Percentiles rank a stretch among this genome's conserved stretches.
Conservation (phyloP, 371 early-diverging fungal species). For the Parasitella parasitica region DNA sequence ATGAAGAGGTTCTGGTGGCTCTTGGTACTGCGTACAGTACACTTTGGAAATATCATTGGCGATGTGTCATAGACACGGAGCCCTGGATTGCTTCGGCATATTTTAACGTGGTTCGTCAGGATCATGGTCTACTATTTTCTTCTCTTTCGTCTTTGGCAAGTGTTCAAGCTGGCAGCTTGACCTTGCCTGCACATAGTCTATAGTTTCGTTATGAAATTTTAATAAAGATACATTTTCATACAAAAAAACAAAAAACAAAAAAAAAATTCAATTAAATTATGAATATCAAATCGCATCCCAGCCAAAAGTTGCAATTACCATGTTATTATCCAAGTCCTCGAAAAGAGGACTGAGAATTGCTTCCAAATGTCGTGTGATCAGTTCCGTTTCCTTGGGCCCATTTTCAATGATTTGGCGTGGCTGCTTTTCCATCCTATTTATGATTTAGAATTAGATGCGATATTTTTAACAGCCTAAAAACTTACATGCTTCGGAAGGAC, state of each 20-base stretch:
- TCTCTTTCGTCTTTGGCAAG: not conserved
- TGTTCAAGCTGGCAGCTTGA: not conserved
- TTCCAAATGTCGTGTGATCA: conserved; percentile 22
- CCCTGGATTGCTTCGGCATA: not conserved
- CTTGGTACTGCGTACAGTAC: not conserved
- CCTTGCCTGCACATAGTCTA: not conserved
- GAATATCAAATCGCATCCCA: conserved; percentile 13
- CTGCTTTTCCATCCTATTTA: conserved; percentile 23
- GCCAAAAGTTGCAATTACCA: conserved; percentile 17
- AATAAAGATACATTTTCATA: not conserved
- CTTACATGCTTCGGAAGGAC: conserved; percentile 20
- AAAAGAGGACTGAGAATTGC: conserved; percentile 23
- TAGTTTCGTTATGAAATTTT: not conserved
- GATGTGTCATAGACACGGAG: too few species aligned
- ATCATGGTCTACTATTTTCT: not conserved
- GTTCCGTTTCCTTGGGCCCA: conserved; percentile 22
- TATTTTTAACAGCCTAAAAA: conserved; percentile 7
- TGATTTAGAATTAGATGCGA: conserved; percentile 10
- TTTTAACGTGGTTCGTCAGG: not conserved
- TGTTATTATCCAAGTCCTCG: conserved; percentile 21
- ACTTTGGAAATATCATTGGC: not conserved
- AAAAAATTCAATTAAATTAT: conserved; percentile 7
- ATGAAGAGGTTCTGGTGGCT: not conserved
- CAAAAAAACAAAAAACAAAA: too few species aligned
- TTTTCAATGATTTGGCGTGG: conserved; percentile 15